Conservation (phyloP, 306 rosid species). For the cucumber (Cucumis sativus) region Cucumber_9930_V3 NC_026655.2:5119501-5120000, state of each 20-base stretch:
- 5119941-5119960: slow-evolving; percentile 42
- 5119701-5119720: background rate
- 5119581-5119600: background rate
- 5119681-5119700: background rate
- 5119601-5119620: background rate
- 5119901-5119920: slow-evolving; percentile 70
- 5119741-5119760: background rate
- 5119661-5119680: slow-evolving; percentile 1
- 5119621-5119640: background rate
- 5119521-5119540: background rate
- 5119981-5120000: slow-evolving; percentile 43
- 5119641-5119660: slow-evolving; percentile 9
- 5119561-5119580: background rate
- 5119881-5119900: background rate
- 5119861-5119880: background rate
- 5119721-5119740: background rate
- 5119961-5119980: slow-evolving; percentile 40
- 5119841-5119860: background rate
- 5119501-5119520: background rate
- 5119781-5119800: background rate
- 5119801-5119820: slow-evolving; percentile 7
- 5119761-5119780: background rate
- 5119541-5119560: background rate
- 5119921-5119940: slow-evolving; percentile 55
- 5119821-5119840: slow-evolving; percentile 1